Percentiles rank a stretch among this genome's conserved stretches.
These are phyloP conservation scores for Aspergillus thermomutatus DNA, from an alignment of 2,329 filamentous ascomycete genomes.

Conservation along the genomic window DNA sequence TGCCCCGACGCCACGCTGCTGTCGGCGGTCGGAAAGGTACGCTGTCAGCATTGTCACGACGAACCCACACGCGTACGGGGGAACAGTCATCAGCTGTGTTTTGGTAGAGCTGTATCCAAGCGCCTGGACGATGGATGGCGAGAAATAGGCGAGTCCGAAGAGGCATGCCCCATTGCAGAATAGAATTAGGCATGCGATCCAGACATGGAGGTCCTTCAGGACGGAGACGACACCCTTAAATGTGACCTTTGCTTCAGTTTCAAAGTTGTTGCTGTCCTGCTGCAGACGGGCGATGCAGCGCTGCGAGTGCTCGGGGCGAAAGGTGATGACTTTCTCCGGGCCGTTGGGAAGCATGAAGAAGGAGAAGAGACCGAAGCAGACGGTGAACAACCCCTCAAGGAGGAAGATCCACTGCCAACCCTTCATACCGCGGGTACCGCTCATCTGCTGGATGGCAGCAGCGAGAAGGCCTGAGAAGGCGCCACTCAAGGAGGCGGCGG, in stretches of 20 bases:
- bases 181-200: slow-evolving; percentile 6
- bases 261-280: slow-evolving; percentile 12
- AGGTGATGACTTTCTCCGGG: slow-evolving; percentile 57
- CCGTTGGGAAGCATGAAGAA: slow-evolving; percentile 62
- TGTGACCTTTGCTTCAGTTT: slow-evolving; percentile 6
- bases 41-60: slow-evolving; percentile 22
- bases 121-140: slow-evolving; percentile 26
- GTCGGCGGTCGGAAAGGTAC: slow-evolving; percentile 25
- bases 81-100: slow-evolving; percentile 33
- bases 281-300: slow-evolving; percentile 10
- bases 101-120: slow-evolving; percentile 24
- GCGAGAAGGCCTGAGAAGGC: slow-evolving; percentile 51
- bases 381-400: slow-evolving; percentile 42
- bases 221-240: slow-evolving; percentile 5
- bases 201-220: slow-evolving; percentile 11
- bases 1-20: slow-evolving; percentile 26
- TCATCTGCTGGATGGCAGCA: slow-evolving; percentile 43
- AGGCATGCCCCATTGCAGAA: slow-evolving; percentile 14
- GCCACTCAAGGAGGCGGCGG: slow-evolving; percentile 30
- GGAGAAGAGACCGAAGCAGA: slow-evolving; percentile 47
- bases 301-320: slow-evolving; percentile 47
- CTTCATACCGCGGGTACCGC: slow-evolving; percentile 39
- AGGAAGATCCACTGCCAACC: slow-evolving; percentile 33
- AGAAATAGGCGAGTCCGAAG: slow-evolving; percentile 20
- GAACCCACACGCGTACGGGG: slow-evolving; percentile 25